phyloP scores from a whole-genome alignment of 163 green algal species.

The Scenedesmus sp. region DNA sequence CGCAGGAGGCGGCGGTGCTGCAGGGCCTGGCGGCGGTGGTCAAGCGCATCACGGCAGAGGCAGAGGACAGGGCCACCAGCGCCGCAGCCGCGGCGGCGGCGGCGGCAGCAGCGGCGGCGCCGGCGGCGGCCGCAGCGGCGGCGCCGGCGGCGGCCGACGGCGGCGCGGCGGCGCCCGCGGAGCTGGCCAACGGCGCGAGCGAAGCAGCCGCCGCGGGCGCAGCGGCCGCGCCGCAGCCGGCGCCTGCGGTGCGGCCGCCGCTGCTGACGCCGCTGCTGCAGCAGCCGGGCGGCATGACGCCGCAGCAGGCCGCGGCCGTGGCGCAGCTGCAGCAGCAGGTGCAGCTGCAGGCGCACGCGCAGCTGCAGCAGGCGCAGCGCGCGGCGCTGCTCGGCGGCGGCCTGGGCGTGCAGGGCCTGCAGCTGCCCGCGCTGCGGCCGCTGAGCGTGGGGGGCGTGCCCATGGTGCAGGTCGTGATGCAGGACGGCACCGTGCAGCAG shows the following conservation, averaged over 20 bases:
- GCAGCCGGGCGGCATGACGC: neutral
- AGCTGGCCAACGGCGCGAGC: too few species aligned
- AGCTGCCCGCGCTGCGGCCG: constrained; percentile 3
- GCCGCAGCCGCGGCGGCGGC: neutral
- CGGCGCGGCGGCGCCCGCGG: too few species aligned
- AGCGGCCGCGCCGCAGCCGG: neutral
- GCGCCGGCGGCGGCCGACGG: neutral
- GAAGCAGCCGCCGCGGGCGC: too few species aligned
- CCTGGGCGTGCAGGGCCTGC: neutral
- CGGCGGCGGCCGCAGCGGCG: neutral
- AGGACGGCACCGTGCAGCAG: constrained; percentile 38
- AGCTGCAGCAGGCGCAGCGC: constrained; percentile 27
- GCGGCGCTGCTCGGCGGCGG: neutral
- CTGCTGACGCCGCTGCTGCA: constrained; percentile 6
- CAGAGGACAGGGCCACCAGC: constrained; percentile 8
- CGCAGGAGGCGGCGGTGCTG: constrained; percentile 30
- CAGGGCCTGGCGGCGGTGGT: constrained; percentile 30
- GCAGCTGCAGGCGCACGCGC: constrained; percentile 4
- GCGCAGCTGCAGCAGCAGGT: constrained; percentile 18
- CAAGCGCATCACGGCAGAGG: constrained; percentile 29
- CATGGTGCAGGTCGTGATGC: constrained; percentile 33
- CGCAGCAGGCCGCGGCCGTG: neutral
- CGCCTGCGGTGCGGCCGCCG: constrained; percentile 6
- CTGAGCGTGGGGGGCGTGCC: constrained; percentile 3
- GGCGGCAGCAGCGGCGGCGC: constrained; percentile 11